A percentile compares a stretch with the other conserved stretches of the same genome.
Conservation (phyloP, 495 filamentous ascomycete species). For the Aspergillus mulundensis region DNA sequence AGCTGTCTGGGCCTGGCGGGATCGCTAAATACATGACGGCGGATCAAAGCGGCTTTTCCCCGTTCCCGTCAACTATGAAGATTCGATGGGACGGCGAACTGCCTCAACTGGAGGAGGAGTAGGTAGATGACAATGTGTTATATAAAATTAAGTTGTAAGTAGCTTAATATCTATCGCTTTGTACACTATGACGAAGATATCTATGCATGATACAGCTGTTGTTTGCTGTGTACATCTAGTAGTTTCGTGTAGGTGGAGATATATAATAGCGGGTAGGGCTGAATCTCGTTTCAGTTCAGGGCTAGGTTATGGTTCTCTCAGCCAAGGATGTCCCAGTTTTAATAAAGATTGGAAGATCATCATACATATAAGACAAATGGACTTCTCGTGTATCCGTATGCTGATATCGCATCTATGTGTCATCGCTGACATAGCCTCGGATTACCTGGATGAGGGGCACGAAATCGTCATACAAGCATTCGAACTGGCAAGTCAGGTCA, state of each 20-base stretch:
- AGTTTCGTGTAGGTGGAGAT: background rate
- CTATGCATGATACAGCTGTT: background rate
- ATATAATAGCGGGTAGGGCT: background rate
- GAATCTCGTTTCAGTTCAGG: background rate
- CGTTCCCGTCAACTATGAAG: conserved; percentile 65
- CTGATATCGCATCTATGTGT: background rate
- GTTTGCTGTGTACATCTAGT: too few relatives aligned
- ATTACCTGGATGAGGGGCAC: too few relatives aligned
- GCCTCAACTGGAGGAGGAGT: conserved; percentile 16
- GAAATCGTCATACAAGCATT: background rate
- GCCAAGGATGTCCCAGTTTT: too few relatives aligned
- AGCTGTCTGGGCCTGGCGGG: conserved; percentile 50
- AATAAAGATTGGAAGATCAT: too few relatives aligned
- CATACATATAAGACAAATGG: too few relatives aligned
- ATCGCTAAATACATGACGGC: conserved; percentile 65
- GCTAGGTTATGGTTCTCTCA: too few relatives aligned
- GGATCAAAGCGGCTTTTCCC: conserved; percentile 63
- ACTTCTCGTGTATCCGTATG: too few relatives aligned
- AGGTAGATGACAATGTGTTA: background rate
- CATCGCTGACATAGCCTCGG: too few relatives aligned
- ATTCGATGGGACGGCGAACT: conserved; percentile 46
- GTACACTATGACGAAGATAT: background rate
- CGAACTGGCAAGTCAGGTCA: background rate
- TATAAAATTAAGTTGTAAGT: background rate
- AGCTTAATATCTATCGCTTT: background rate